A percentile compares a stretch with the other conserved stretches of the same genome.
Conservation (phyloP, 2,329 filamentous ascomycete genomes). For the Pleochaeta shiraiana region DNA sequence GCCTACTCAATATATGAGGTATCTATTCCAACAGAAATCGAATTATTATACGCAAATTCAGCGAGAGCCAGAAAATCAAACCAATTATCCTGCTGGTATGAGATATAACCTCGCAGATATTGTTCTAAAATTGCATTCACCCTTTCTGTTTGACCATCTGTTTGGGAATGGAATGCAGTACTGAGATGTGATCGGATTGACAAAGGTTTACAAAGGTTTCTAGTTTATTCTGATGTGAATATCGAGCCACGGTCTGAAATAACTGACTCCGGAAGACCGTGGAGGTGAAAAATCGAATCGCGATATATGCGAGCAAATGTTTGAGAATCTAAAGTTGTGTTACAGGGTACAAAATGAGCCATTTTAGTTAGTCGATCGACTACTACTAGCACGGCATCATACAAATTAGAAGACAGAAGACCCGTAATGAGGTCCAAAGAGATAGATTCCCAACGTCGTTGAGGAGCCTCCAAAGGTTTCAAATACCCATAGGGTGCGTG, state of each 20-base stretch:
- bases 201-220: neutral
- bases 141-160: conserved; percentile 4
- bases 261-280: neutral
- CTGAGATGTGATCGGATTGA: neutral
- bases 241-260: neutral
- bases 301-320: neutral
- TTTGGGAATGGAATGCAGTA: conserved; percentile 6
- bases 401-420: neutral
- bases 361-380: neutral
- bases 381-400: neutral
- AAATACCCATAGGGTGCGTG: neutral
- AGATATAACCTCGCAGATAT: conserved; percentile 7
- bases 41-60: conserved; percentile 7
- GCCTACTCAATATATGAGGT: too few species aligned
- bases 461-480: neutral
- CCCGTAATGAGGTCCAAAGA: neutral
- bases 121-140: conserved; percentile 5
- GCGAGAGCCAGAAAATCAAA: conserved; percentile 4
- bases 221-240: neutral
- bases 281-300: neutral
- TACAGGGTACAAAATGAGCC: neutral
- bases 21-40: neutral
- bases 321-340: neutral
- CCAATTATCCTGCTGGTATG: conserved; percentile 7
- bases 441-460: neutral